Evolutionary conservation across 75 land plant genomes (phyloP).

Genomic region (Selaginella tamariscina): DNA sequence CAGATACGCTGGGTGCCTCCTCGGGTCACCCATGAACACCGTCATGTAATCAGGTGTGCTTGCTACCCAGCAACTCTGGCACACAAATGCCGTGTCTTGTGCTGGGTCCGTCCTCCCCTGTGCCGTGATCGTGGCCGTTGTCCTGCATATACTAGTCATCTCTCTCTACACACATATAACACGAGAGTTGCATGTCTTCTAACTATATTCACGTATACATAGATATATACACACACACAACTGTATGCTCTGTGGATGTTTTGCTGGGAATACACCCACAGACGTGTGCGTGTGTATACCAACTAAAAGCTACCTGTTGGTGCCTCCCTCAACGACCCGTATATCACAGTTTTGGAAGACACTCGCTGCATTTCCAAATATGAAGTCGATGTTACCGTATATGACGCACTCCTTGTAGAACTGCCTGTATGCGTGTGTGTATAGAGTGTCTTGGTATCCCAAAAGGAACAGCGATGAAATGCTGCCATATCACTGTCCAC

Average conservation of each 20-base stretch:
- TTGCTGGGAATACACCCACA: no score
- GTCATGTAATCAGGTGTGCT: constrained; percentile 35
- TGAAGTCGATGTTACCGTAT: constrained; percentile 58
- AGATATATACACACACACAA: no score
- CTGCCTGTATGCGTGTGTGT: constrained; percentile 41
- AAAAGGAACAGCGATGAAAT: no score
- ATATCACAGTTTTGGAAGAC: constrained; percentile 42
- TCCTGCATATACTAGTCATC: no score
- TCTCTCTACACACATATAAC: no score
- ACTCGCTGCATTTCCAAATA: constrained; percentile 57
- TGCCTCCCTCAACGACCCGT: constrained; percentile 21
- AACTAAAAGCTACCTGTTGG: no score
- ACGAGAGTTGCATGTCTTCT: no score
- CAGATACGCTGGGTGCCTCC: not conserved
- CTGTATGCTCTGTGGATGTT: no score
- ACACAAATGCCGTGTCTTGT: constrained; percentile 49
- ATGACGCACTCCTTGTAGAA: constrained; percentile 40
- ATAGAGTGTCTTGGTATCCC: no score
- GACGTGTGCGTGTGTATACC: no score
- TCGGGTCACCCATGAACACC: constrained; percentile 19
- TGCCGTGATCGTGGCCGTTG: no score
- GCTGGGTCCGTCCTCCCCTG: constrained; percentile 42
- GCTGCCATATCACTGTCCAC: constrained; percentile 43
- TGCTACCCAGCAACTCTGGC: constrained; percentile 23
- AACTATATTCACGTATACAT: no score